Evolutionary conservation across 1,284 basidiomycete genomes (phyloP), one percentile per base, ranked within the genome.

Genomic region (Sutorius eximius): DNA sequence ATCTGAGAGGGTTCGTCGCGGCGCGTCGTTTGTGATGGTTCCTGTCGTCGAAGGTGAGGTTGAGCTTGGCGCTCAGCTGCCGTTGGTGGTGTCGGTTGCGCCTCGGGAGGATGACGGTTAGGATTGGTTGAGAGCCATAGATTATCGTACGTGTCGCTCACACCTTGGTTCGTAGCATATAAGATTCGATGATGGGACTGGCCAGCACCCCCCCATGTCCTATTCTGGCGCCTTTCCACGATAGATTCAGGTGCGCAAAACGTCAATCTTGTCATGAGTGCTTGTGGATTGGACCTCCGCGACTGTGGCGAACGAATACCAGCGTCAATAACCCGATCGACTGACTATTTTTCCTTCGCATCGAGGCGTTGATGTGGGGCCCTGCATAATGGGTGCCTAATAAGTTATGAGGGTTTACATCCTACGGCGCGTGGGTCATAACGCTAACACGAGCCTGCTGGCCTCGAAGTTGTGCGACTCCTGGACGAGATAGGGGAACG

Each of bases 31-130:
- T 5, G 66, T 79, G 15, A 78, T 81, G 74, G 58, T 69, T 13
- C 81, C 80, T 5, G 76, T 74, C 10, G 67, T 83, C 15, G 75
- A 77, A 56, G 78, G 77, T 4, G 71, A 80, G 59, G 59, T 71
- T 30, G 71, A 75, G 45, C 73, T 73, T 37, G 79, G 78, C 6
- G 66, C 69, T 37, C 81, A 82, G 59, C 59, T 85, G 46, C 82
- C 82, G 5, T 65, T 85, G 53, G 66, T 62, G 24, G 73, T 84
- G 30, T 74, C 73, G 7, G 32, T 60, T 2, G 61, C 79, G 24
- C 75, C 72, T 12, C 62, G 69, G 30, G 64, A 70, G 44, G 73
- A 72, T 3, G 58, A 61, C 40, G 48, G 16, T 2, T 51, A 45
- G 20, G 13, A 41, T 36, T 13, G 15, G n/a, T 11, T 27, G 29